These are phyloP conservation scores for Pyrus communis DNA, from an alignment of 306 rosid genomes.

Conservation along the genomic window DNA sequence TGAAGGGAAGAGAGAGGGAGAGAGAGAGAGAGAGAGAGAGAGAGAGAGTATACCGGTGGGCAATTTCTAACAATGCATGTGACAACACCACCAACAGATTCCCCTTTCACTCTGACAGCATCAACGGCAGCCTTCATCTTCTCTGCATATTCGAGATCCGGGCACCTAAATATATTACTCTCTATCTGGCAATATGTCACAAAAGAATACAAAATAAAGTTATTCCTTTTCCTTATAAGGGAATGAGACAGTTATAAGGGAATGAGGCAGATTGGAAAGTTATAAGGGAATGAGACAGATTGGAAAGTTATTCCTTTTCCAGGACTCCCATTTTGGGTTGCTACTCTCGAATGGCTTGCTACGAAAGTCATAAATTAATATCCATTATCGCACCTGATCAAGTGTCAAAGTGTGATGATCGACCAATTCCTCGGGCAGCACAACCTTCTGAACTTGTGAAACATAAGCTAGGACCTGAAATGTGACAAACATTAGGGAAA, in stretches of 20 bases:
- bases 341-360: background rate
- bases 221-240: too few species aligned
- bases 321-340: slow-evolving; percentile 2
- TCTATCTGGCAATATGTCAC: slow-evolving; percentile 51
- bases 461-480: slow-evolving; percentile 86
- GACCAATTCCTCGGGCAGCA: slow-evolving; percentile 62
- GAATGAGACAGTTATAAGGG: too few species aligned
- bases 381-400: slow-evolving; percentile 43
- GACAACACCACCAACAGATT: slow-evolving; percentile 86
- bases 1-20: background rate
- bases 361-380: background rate
- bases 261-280: too few species aligned
- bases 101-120: slow-evolving; percentile 71
- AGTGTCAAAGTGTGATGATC: slow-evolving; percentile 52
- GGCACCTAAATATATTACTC: slow-evolving; percentile 90
- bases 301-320: background rate
- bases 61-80: slow-evolving; percentile 88
- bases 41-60: slow-evolving; percentile 52
- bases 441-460: slow-evolving; percentile 84
- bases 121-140: slow-evolving; percentile 90
- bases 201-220: background rate
- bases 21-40: background rate
- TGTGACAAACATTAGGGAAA: slow-evolving; percentile 8
- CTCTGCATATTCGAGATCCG: slow-evolving; percentile 85
- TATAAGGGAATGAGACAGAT: too few species aligned